Percentiles rank a stretch among this genome's conserved stretches.
Evolutionary conservation across 306 rosid genomes (phyloP).

Genomic region (Vigna radiata): DNA sequence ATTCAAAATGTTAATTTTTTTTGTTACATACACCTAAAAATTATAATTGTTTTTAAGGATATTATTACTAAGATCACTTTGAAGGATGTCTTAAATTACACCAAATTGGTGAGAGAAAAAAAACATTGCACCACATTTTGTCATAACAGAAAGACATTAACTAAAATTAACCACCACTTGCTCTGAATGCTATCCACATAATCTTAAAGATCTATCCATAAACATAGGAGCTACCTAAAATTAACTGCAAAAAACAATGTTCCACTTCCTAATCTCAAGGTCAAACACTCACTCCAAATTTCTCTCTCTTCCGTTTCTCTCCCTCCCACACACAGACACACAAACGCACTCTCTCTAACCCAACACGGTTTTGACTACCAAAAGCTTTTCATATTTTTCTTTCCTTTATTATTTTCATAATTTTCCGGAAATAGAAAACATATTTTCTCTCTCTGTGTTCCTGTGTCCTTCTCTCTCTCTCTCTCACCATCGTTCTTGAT

Average conservation of each 20-base stretch:
- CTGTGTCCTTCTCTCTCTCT: conserved; percentile 10
- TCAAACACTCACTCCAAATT: conserved; percentile 62
- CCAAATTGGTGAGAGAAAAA: too few relatives aligned
- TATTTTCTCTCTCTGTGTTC: conserved; percentile 23
- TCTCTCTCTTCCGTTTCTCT: conserved; percentile 37
- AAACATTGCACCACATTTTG: not conserved
- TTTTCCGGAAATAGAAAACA: conserved; percentile 53
- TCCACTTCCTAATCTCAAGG: conserved; percentile 48
- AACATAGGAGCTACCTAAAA: conserved; percentile 55
- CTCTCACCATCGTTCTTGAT: conserved; percentile 43
- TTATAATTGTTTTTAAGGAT: too few relatives aligned
- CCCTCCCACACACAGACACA: not conserved
- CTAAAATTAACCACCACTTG: conserved; percentile 46
- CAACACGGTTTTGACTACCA: conserved; percentile 61
- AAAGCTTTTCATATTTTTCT: conserved; percentile 34
- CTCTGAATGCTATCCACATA: conserved; percentile 51
- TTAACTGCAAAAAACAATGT: conserved; percentile 40
- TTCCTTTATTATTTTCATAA: conserved; percentile 19
- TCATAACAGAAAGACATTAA: conserved; percentile 1
- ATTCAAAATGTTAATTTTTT: too few relatives aligned
- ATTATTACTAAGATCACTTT: not conserved
- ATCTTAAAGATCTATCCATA: conserved; percentile 51
- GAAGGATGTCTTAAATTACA: not conserved
- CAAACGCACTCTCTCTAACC: conserved; percentile 52
- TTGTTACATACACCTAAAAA: too few relatives aligned